These are phyloP conservation scores for Thuidium tamariscinum DNA, from an alignment of 225 moss, liverwort and hornwort species.

Conservation along the genomic window DNA sequence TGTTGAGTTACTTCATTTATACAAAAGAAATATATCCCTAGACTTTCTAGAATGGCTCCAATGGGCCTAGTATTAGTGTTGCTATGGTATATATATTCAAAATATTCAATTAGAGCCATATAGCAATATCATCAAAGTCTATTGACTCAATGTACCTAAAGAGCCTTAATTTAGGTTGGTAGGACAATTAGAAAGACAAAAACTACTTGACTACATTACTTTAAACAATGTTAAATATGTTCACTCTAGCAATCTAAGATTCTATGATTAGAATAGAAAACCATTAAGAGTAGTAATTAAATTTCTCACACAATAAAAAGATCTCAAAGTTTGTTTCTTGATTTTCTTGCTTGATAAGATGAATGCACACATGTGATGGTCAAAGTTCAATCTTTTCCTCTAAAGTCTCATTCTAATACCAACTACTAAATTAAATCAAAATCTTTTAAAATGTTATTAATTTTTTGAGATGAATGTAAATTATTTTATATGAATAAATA, in stretches of 20 bases:
- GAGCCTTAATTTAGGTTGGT: not conserved
- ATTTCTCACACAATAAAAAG: accelerated
- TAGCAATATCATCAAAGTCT: not conserved
- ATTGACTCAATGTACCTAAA: accelerated
- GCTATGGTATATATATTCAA: too few species aligned
- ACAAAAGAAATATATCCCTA: too few species aligned
- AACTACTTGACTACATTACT: accelerated
- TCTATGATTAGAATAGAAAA: not conserved
- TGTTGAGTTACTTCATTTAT: not conserved
- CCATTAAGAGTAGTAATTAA: not conserved
- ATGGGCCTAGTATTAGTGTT: too few species aligned
- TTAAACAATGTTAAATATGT: accelerated
- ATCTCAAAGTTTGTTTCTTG: accelerated
- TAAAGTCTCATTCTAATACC: not conserved
- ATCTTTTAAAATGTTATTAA: not conserved
- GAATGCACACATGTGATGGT: not conserved
- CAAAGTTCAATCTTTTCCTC: not conserved
- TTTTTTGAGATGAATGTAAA: not conserved
- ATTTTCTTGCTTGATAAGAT: not conserved
- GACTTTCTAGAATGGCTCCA: not conserved
- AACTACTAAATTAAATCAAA: not conserved
- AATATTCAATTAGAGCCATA: accelerated
- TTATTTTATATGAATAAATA: too few species aligned
- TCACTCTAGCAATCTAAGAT: accelerated
- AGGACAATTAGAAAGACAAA: not conserved